A percentile compares a stretch with the other conserved stretches of the same genome.
Conservation (phyloP, 768 basidiomycete species). For the Plicaturopsis crispa region DNA sequence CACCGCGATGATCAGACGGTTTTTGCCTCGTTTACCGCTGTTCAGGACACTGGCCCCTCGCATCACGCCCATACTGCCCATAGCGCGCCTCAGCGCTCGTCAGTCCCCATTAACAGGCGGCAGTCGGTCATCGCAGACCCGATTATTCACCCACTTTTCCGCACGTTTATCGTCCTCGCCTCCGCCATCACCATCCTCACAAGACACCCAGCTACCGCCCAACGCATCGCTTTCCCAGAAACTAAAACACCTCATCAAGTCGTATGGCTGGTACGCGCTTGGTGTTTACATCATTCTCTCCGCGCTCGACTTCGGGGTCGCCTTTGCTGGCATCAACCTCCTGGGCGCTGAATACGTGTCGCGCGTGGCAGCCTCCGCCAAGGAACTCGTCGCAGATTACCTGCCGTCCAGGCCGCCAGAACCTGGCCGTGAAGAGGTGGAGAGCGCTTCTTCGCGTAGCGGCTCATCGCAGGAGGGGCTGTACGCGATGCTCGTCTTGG, state of each 20-base stretch:
- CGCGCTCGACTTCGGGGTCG: slow-evolving; percentile 74
- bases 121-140: slow-evolving; percentile 24
- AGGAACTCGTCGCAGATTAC: slow-evolving; percentile 35
- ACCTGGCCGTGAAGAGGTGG: slow-evolving; percentile 60
- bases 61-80: slow-evolving; percentile 40
- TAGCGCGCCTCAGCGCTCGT: slow-evolving; percentile 28
- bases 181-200: slow-evolving; percentile 19
- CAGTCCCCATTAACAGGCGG: slow-evolving; percentile 20
- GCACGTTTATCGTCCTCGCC: slow-evolving; percentile 36
- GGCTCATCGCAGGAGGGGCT: slow-evolving; percentile 58
- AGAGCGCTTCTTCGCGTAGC: slow-evolving; percentile 25
- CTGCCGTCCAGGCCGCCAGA: slow-evolving; percentile 51
- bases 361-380: slow-evolving; percentile 50
- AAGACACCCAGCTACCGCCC: slow-evolving; percentile 29
- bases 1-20: slow-evolving; percentile 27
- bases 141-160: slow-evolving; percentile 41
- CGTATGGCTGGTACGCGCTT: slow-evolving; percentile 94
- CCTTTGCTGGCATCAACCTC: slow-evolving; percentile 78
- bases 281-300: slow-evolving; percentile 78
- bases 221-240: slow-evolving; percentile 57
- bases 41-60: slow-evolving; percentile 38
- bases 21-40: slow-evolving; percentile 38
- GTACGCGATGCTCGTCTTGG: slow-evolving; percentile 88
- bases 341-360: slow-evolving; percentile 89
- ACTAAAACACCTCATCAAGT: slow-evolving; percentile 76